Base-by-base conservation (phyloP, 202 grass and related monocot genomes). In the Saccharum hybrid region DNA sequence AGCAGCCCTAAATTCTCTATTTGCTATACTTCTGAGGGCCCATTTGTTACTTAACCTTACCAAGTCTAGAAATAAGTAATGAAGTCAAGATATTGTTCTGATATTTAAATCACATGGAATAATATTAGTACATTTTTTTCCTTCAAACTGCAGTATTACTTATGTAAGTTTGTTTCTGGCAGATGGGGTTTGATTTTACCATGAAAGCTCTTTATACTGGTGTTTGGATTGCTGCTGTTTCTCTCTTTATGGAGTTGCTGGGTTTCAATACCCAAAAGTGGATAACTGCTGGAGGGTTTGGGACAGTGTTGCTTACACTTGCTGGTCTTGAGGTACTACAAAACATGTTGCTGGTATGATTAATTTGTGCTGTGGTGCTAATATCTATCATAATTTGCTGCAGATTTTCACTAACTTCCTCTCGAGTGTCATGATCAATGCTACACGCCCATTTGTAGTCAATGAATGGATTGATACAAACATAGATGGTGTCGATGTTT, bases 391-490 rank as follows among this genome's bases (percentile, higher is more conserved):
- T 66, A 72, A n/a, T 86, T 36, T 26, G 4, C 36, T 81, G 65
- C 86, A 96, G 96, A 99, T 99, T 81, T 99, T 99, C 63, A 99
- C 93, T 13, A 99, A 99, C 71, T 99, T 99, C 79, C 91, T 99
- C 61, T 96, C 93, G 19, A 93, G 96, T 99, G 83, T 96, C 37
- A 99, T 96, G 96, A 96, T 96, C 75, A 94, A 96, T 88, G 96
- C 96, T 6, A 99, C 96, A n/a, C 93, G 96, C 31, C 91, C 96
- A 77, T 96, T 99, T 94, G 84, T 92, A 73, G 63, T 92, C 77
- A 96, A 96, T 90, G 96, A 96, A 87, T 94, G 96, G 96, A 96
- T 99, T 63, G 88, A 94, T 76, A 72, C 89, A 75, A 99, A 94
- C 67, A 96, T 99, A 37, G 96, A 99, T 81, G 93, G 96, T 72